These are phyloP conservation scores for Digitaria exilis DNA, from an alignment of 202 grass and related monocot genomes.

Conservation along the genomic window DNA sequence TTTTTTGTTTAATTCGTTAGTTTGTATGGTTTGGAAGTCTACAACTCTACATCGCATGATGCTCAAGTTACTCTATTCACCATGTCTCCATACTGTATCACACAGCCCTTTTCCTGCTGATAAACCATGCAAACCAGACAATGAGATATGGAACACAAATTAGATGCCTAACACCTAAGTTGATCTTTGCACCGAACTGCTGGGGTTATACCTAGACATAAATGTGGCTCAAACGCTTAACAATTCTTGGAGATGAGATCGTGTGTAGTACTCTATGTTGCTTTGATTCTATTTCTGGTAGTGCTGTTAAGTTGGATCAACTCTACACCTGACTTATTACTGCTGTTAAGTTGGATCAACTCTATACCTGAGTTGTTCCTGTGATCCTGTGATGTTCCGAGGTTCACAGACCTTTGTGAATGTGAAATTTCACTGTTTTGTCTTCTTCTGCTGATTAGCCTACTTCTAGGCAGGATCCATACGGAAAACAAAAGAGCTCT, in stretches of 20 bases:
- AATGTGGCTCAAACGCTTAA: neutral
- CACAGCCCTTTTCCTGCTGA: neutral
- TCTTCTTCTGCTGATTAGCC: slow-evolving; percentile 47
- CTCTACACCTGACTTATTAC: no score
- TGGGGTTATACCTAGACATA: neutral
- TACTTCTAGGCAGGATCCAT: slow-evolving; percentile 70
- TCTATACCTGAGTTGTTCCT: no score
- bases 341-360: neutral
- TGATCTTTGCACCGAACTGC: neutral
- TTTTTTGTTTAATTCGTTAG: neutral
- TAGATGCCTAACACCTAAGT: neutral
- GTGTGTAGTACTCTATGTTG: neutral
- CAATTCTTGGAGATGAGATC: neutral
- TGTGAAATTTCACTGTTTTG: neutral
- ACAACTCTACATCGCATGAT: neutral
- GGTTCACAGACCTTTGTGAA: slow-evolving; percentile 6
- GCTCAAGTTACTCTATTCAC: slow-evolving; percentile 4
- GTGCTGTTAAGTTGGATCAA: neutral
- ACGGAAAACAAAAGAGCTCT: slow-evolving; percentile 66
- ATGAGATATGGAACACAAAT: neutral
- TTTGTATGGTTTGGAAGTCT: neutral
- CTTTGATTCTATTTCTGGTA: neutral
- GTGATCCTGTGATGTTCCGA: neutral
- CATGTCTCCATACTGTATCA: neutral
- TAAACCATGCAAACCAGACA: neutral